phyloP scores from a whole-genome alignment of 192 early-diverging fungal genomes.

The Borealophlyctis nickersoniae region DNA sequence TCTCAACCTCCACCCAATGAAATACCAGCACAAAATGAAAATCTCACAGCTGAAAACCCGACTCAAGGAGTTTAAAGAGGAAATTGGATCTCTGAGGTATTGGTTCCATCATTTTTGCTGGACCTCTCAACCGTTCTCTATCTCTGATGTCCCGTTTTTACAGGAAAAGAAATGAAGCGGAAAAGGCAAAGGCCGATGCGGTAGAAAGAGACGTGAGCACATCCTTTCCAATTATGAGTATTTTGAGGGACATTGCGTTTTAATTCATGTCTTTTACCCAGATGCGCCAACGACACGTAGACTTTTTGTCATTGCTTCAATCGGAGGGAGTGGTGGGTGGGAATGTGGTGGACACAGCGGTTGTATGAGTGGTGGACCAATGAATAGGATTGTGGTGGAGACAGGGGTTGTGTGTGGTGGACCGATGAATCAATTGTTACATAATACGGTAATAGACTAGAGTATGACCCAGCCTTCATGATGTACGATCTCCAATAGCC shows the following conservation, averaged over 20 bases:
- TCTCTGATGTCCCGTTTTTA: background rate
- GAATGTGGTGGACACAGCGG: too few relatives aligned
- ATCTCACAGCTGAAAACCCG: conserved; percentile 6
- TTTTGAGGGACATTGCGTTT: background rate
- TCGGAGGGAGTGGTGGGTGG: conserved; percentile 26
- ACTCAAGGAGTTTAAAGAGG: conserved; percentile 27
- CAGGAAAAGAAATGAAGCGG: conserved; percentile 12
- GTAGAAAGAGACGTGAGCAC: conserved; percentile 9
- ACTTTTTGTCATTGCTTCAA: conserved; percentile 18
- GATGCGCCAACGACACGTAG: conserved; percentile 26
- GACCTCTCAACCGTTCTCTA: background rate
- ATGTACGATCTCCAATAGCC: too few relatives aligned
- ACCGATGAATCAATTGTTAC: too few relatives aligned
- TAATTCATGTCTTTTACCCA: background rate
- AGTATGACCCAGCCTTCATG: too few relatives aligned
- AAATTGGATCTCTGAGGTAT: conserved; percentile 18
- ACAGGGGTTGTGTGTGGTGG: too few relatives aligned
- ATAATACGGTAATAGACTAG: too few relatives aligned
- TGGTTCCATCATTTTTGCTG: background rate
- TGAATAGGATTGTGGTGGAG: too few relatives aligned
- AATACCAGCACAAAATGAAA: background rate
- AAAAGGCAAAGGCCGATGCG: conserved; percentile 14
- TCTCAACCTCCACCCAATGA: background rate
- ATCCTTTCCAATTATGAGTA: background rate
- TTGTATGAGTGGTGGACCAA: too few relatives aligned